A percentile compares a stretch with the other conserved stretches of the same genome.
Conservation (phyloP, 371 early-diverging fungal species). For the Lichtheimia corymbifera region DNA sequence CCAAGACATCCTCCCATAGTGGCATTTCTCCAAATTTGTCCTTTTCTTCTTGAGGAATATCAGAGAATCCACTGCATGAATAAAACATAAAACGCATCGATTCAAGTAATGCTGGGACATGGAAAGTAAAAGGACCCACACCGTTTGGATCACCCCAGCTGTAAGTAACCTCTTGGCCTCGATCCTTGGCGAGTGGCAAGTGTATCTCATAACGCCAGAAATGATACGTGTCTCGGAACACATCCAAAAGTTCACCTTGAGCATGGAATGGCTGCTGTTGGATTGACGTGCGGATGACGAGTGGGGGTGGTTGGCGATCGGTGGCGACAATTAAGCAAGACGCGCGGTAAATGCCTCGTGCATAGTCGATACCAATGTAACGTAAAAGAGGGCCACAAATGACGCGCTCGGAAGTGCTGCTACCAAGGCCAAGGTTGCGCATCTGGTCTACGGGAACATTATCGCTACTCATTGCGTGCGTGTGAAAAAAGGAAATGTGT, state of each 20-base stretch:
- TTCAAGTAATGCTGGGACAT: conserved; percentile 36
- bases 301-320: conserved; percentile 19
- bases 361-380: conserved; percentile 32
- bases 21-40: conserved; percentile 45
- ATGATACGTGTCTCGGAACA: conserved; percentile 27
- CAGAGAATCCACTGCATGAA: conserved; percentile 74
- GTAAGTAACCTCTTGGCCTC: conserved; percentile 27
- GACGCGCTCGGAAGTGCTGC: conserved; percentile 6
- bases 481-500: background rate
- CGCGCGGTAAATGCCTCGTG: conserved; percentile 24
- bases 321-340: conserved; percentile 34
- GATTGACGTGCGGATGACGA: conserved; percentile 1
- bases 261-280: conserved; percentile 2
- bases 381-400: conserved; percentile 38
- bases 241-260: conserved; percentile 23
- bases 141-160: conserved; percentile 9
- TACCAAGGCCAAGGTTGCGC: background rate
- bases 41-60: conserved; percentile 47
- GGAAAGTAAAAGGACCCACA: conserved; percentile 24
- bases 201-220: conserved; percentile 40
- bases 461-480: background rate
- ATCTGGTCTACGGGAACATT: background rate
- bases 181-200: conserved; percentile 21
- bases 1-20: conserved; percentile 79
- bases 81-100: conserved; percentile 60